Percentiles rank a stretch among this genome's conserved stretches.
These are phyloP conservation scores for Manihot esculenta DNA, from an alignment of 441 rosid genomes.

Conservation along the genomic window DNA sequence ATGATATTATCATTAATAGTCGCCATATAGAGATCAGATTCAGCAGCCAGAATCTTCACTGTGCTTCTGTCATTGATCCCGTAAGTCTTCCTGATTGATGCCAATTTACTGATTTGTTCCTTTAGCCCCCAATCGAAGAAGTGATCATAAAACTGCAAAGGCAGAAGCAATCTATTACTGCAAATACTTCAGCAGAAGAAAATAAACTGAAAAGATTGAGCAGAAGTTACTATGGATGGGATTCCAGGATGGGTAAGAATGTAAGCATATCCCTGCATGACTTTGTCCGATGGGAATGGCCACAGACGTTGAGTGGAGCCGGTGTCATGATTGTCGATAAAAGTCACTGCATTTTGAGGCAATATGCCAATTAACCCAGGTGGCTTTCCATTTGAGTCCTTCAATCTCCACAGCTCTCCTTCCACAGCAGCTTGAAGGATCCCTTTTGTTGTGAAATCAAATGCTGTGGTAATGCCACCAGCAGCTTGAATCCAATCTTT, in stretches of 20 bases:
- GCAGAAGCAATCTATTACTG: neutral
- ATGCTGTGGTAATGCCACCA: slow-evolving; percentile 56
- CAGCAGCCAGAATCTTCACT: slow-evolving; percentile 47
- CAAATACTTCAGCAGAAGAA: neutral
- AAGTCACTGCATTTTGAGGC: slow-evolving; percentile 77
- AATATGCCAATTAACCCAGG: slow-evolving; percentile 70
- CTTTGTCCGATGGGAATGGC: slow-evolving; percentile 84
- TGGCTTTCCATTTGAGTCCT: slow-evolving; percentile 66
- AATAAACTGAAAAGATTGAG: neutral
- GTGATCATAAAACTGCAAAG: slow-evolving; percentile 63
- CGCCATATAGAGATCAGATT: slow-evolving; percentile 61
- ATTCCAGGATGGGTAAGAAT: slow-evolving; percentile 86
- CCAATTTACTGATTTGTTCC: slow-evolving; percentile 44
- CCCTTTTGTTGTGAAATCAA: slow-evolving; percentile 85
- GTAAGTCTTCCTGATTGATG: slow-evolving; percentile 40
- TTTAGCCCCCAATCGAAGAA: slow-evolving; percentile 65
- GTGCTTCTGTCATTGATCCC: slow-evolving; percentile 44
- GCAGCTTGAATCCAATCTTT: slow-evolving; percentile 62
- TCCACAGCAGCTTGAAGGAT: slow-evolving; percentile 68
- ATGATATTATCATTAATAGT: slow-evolving; percentile 51
- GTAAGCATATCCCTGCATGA: slow-evolving; percentile 87
- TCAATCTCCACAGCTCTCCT: slow-evolving; percentile 76
- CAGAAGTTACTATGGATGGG: slow-evolving; percentile 57
- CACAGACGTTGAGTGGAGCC: slow-evolving; percentile 57
- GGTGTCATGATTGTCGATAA: slow-evolving; percentile 84